These are phyloP conservation scores for Persicaria maculosa DNA, from an alignment of 148 eudicot genomes.

Conservation along the genomic window DNA sequence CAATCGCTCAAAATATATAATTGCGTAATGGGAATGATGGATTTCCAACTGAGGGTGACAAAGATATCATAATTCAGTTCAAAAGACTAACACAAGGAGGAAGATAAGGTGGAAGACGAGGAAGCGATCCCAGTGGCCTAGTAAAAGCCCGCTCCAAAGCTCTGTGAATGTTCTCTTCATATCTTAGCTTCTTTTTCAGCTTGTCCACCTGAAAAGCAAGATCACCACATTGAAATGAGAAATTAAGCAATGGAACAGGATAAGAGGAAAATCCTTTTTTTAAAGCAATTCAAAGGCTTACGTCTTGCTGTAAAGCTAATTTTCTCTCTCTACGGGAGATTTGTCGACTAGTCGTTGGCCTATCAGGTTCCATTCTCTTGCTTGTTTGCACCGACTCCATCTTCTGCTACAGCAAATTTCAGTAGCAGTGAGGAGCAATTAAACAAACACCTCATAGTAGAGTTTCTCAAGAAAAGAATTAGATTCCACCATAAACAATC, in stretches of 20 bases:
- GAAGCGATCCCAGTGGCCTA: slow-evolving; percentile 71
- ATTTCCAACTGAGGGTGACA: not conserved
- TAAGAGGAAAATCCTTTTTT: not conserved
- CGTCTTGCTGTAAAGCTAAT: slow-evolving; percentile 19
- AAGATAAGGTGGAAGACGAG: slow-evolving; percentile 79
- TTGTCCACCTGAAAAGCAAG: slow-evolving; percentile 52
- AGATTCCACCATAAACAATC: slow-evolving; percentile 2
- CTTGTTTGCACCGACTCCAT: slow-evolving; percentile 9
- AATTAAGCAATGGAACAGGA: not conserved
- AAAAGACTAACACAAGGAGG: slow-evolving; percentile 51
- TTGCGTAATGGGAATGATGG: not conserved
- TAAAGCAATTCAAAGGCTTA: not conserved
- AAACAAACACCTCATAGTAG: slow-evolving; percentile 6
- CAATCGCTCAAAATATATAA: not conserved
- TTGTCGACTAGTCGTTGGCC: not conserved
- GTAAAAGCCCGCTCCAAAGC: slow-evolving; percentile 73
- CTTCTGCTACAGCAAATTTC: slow-evolving; percentile 3
- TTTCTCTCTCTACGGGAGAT: slow-evolving; percentile 15
- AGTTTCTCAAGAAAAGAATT: slow-evolving; percentile 10
- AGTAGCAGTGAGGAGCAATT: not conserved
- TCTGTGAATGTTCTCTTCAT: slow-evolving; percentile 75
- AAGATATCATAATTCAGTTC: not conserved
- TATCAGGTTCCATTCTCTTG: slow-evolving; percentile 6
- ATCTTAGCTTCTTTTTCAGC: slow-evolving; percentile 64
- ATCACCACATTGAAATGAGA: not conserved